Conservation (phyloP, 169 alveolate species). For the Plasmodium berghei region DNA sequence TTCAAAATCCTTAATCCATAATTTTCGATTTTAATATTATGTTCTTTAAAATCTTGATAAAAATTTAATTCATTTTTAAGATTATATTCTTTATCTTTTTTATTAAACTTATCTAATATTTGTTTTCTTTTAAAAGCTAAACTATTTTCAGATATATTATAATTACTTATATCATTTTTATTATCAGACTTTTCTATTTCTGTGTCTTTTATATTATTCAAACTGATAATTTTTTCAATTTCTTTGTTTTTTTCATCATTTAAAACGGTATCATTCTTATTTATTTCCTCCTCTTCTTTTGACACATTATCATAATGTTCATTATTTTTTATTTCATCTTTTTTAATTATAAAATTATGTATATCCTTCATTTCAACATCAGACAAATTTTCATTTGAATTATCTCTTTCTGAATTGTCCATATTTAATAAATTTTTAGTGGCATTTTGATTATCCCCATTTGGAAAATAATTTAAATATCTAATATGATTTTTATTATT, state of each 20-base stretch:
- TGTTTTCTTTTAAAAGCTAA: constrained; percentile 60
- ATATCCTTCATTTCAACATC: constrained; percentile 9
- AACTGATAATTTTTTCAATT: background rate
- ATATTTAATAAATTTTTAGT: background rate
- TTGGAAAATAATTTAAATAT: constrained; percentile 42
- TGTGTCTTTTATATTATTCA: background rate
- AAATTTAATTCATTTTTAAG: constrained; percentile 54
- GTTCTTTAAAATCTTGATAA: constrained; percentile 67
- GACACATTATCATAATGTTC: background rate
- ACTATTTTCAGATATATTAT: constrained; percentile 26
- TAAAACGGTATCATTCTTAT: background rate
- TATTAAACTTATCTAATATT: constrained; percentile 34
- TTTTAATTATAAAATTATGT: background rate
- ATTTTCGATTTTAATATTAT: constrained; percentile 39
- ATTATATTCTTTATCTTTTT: constrained; percentile 30
- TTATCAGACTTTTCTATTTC: background rate
- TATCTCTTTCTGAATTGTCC: background rate
- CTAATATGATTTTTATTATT: constrained; percentile 39
- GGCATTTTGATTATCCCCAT: background rate
- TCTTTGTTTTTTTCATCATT: background rate
- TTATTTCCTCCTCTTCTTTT: background rate
- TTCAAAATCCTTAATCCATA: constrained; percentile 35
- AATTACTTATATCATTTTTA: background rate
- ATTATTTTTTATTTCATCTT: background rate
- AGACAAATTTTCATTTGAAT: background rate